phyloP scores from a whole-genome alignment of 805 yeast genomes.

The Saccharomyces jurei region DNA sequence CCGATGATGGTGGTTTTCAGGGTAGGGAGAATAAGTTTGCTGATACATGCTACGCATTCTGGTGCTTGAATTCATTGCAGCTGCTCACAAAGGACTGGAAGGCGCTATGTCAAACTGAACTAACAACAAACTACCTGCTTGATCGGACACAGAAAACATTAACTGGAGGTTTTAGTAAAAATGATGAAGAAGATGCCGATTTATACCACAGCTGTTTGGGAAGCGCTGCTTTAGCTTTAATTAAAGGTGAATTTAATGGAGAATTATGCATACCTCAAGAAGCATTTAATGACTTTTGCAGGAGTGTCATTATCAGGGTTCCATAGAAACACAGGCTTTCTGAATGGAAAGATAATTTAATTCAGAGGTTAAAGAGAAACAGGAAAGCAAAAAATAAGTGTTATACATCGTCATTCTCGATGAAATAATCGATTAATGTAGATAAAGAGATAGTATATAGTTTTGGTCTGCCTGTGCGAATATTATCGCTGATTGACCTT shows the following conservation, averaged over 20 bases:
- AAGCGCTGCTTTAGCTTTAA: slow-evolving; percentile 42
- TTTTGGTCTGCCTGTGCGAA: neutral
- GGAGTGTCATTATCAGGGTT: neutral
- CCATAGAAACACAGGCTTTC: neutral
- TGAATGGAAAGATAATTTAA: neutral
- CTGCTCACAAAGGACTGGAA: slow-evolving; percentile 31
- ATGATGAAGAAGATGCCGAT: slow-evolving; percentile 57
- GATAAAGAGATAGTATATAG: neutral
- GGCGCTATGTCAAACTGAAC: slow-evolving; percentile 10
- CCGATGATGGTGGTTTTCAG: slow-evolving; percentile 71
- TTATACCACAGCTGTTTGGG: slow-evolving; percentile 62
- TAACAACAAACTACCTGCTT: slow-evolving; percentile 39
- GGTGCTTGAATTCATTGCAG: slow-evolving; percentile 59
- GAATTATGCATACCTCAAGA: slow-evolving; percentile 23
- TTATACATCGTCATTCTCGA: neutral
- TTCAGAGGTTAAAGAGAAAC: neutral
- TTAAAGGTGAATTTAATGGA: slow-evolving; percentile 27
- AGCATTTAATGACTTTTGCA: neutral
- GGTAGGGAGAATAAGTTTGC: slow-evolving; percentile 80
- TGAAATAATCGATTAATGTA: neutral
- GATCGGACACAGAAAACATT: slow-evolving; percentile 49
- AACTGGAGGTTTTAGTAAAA: slow-evolving; percentile 73
- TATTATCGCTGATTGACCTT: neutral
- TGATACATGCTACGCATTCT: slow-evolving; percentile 84
- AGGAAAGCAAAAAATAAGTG: neutral